Conservation (phyloP, 2,329 filamentous ascomycete species). For the Claviceps sp. region DNA sequence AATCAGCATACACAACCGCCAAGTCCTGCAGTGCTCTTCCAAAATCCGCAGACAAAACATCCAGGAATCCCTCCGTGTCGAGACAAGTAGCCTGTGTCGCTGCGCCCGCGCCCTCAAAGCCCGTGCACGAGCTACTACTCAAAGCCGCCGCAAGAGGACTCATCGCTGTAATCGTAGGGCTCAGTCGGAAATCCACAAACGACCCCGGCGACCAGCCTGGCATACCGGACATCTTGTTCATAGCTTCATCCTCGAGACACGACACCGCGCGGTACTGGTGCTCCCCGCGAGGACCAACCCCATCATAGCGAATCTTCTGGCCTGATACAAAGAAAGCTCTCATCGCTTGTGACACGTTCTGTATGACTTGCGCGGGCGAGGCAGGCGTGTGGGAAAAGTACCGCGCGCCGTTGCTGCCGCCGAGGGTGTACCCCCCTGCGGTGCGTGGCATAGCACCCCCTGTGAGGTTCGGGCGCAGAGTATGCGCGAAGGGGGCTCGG, state of each 20-base stretch:
- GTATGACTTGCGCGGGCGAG: conserved; percentile 76
- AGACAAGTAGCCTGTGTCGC: conserved; percentile 44
- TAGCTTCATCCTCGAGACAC: conserved; percentile 57
- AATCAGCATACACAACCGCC: conserved; percentile 63
- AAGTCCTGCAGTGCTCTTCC: conserved; percentile 75
- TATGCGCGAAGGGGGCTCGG: conserved; percentile 74
- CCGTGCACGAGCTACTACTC: conserved; percentile 30
- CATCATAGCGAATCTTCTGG: conserved; percentile 78
- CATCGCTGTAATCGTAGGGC: conserved; percentile 80
- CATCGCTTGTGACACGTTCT: conserved; percentile 89
- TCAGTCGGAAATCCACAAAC: conserved; percentile 77
- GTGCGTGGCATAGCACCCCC: conserved; percentile 74
- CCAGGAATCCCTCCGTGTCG: conserved; percentile 71
- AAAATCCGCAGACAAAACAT: conserved; percentile 79
- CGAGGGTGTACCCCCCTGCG: conserved; percentile 72
- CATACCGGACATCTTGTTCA: conserved; percentile 49
- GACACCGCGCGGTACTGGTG: conserved; percentile 71
- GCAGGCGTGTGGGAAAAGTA: conserved; percentile 87
- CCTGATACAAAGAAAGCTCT: conserved; percentile 88
- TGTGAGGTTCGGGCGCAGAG: conserved; percentile 82
- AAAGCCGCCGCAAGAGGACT: conserved; percentile 52
- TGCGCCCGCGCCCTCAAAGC: conserved; percentile 23
- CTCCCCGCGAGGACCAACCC: conserved; percentile 58
- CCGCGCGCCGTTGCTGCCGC: conserved; percentile 50
- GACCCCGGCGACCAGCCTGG: conserved; percentile 53